Evolutionary conservation across 1,139 yeast genomes (phyloP).

Genomic region (Saccharomyces hybrid): DNA sequence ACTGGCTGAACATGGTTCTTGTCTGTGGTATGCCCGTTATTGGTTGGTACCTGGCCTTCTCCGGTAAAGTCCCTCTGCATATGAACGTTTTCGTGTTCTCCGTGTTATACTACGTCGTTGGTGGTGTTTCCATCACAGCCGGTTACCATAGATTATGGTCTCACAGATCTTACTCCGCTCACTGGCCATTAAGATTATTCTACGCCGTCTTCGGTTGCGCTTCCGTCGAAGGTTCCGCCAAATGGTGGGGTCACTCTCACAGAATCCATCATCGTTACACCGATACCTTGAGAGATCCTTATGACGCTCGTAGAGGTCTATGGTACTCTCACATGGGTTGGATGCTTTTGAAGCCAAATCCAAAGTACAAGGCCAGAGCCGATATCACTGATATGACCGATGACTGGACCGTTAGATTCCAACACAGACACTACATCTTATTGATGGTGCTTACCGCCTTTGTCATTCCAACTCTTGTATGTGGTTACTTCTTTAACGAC

Average conservation of each 20-base stretch:
- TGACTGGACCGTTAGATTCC: slow-evolving; percentile 87
- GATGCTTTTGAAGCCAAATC: slow-evolving; percentile 93
- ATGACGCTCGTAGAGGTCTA: slow-evolving; percentile 92
- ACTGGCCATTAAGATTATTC: slow-evolving; percentile 59
- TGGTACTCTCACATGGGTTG: slow-evolving; percentile 97
- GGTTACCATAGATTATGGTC: slow-evolving; percentile 87
- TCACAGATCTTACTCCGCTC: slow-evolving; percentile 80
- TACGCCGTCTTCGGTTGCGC: slow-evolving; percentile 89
- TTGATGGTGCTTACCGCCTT: slow-evolving; percentile 63
- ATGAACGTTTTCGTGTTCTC: slow-evolving; percentile 56
- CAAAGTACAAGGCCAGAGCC: slow-evolving; percentile 91
- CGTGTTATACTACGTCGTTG: slow-evolving; percentile 52
- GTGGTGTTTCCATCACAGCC: slow-evolving; percentile 94
- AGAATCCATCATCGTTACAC: slow-evolving; percentile 97
- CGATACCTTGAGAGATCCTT: slow-evolving; percentile 94
- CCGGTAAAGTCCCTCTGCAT: slow-evolving; percentile 47
- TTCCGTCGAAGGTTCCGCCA: slow-evolving; percentile 92
- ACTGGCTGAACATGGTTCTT: slow-evolving; percentile 86
- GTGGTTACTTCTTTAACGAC: slow-evolving; percentile 82
- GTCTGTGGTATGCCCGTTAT: slow-evolving; percentile 62
- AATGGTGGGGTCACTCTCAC: slow-evolving; percentile 99
- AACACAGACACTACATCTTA: slow-evolving; percentile 81
- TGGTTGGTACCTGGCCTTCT: slow-evolving; percentile 50
- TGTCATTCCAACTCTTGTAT: slow-evolving; percentile 64
- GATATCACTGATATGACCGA: slow-evolving; percentile 87